A percentile compares a stretch with the other conserved stretches of the same genome.
Evolutionary conservation across 2,329 filamentous ascomycete species (phyloP).

Genomic region (Didymella pinodella): DNA sequence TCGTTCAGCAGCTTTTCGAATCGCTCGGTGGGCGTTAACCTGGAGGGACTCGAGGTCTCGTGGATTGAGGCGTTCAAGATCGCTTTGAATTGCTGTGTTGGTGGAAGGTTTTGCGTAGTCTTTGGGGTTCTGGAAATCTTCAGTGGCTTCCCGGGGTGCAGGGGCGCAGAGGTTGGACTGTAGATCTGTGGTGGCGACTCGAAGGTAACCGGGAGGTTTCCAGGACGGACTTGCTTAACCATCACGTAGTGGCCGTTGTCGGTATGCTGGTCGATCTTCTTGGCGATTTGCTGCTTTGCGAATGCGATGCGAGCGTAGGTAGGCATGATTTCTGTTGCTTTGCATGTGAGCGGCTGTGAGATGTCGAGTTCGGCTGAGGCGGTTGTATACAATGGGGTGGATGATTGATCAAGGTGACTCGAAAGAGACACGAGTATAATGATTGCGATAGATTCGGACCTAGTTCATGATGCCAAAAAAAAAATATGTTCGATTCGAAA

Average conservation of each 20-base stretch:
- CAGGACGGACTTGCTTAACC: conserved; percentile 59
- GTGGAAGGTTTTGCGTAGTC: background rate
- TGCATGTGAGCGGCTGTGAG: background rate
- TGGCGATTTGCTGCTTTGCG: background rate
- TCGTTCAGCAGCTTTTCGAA: background rate
- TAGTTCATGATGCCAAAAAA: background rate
- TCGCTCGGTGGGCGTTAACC: background rate
- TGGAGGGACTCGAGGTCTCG: background rate
- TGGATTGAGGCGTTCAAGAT: background rate
- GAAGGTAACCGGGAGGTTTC: background rate
- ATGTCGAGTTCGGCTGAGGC: background rate
- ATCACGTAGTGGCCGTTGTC: conserved; percentile 41
- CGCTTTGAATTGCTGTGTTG: background rate
- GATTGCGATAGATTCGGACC: background rate
- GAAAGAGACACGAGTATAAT: background rate
- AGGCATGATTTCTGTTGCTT: background rate
- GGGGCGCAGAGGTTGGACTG: background rate
- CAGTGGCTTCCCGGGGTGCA: background rate
- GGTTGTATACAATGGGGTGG: background rate
- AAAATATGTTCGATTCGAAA: background rate
- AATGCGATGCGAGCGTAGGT: background rate
- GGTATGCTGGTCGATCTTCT: background rate
- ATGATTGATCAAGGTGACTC: background rate
- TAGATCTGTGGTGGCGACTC: background rate
- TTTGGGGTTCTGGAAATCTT: background rate